Evolutionary conservation across 768 basidiomycete species (phyloP), one percentile per base, ranked within the genome.

Genomic region (Auricularia auricula-judae): DNA sequence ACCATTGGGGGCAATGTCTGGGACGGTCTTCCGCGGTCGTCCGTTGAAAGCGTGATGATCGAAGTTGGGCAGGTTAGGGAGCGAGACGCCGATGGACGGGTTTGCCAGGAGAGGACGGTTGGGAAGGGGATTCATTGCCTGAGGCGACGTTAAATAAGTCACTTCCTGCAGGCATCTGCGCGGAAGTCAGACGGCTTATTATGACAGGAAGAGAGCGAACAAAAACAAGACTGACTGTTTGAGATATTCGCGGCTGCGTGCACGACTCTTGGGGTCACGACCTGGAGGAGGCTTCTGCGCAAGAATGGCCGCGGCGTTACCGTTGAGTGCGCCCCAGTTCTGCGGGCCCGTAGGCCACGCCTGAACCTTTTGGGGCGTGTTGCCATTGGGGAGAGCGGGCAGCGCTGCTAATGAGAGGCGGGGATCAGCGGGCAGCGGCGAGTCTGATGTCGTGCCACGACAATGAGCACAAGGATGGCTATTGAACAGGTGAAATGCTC

Each of bases 121-220:
- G 2, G 93, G 93, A 62, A 98, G 80, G 54, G 97, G 97, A 73
- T 99, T 99, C 83, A 98, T 88, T 4, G 97, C 95, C 74, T 97
- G 91, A 1, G 93, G 88, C 0, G 96, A 98, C 1, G 97, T 99
- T 63, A 99, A 80, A 76, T 99, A 99, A 12, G 92, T 91, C 68
- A 99, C 91, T 80, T 99, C 97, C 77, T 98, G 97, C 33, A 99
- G 80, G 76, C 97, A 98, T 76, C 91, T 94, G 12, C 39, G 39
- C 39, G 67, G 4, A 64, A 43, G 3, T 42, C 7, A 14, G 8
- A 42, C 39, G 12, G 1, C 12, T 42, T 14, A 1, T 36, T n/a
- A 53, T 53, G 58, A 66, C 10, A 74, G 62, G 56, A 65, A 23
- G 14, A 61, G 23, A 51, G 34, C 61, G 62, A 63, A 59, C 63